A percentile compares a stretch with the other conserved stretches of the same genome.
phyloP scores from a whole-genome alignment of 495 filamentous ascomycete species.

The Chaetomidium leptoderma region DNA sequence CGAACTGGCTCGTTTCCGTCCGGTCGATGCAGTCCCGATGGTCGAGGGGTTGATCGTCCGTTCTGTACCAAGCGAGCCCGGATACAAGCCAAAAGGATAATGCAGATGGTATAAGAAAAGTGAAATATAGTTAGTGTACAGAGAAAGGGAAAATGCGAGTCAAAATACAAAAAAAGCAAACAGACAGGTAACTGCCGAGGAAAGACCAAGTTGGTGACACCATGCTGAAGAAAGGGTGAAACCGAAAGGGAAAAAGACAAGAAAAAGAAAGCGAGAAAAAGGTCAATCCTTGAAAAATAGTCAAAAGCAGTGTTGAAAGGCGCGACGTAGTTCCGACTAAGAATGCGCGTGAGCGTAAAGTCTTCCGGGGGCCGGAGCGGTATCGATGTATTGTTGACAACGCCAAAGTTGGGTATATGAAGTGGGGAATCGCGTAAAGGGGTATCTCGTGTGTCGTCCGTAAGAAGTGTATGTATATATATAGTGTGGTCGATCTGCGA shows the following conservation, averaged over 20 bases:
- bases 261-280: not conserved
- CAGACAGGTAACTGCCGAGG: not conserved
- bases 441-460: constrained; percentile 15
- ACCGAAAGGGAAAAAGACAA: not conserved
- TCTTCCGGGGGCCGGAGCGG: constrained; percentile 30
- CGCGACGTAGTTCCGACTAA: not conserved
- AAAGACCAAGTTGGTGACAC: not conserved
- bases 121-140: constrained; percentile 4
- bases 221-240: not conserved
- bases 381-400: constrained; percentile 20
- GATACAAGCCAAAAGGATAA: not conserved
- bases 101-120: not conserved
- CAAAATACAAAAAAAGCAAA: constrained; percentile 6
- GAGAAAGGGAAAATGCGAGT: not conserved
- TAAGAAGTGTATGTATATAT: not conserved
- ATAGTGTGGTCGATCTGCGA: no score
- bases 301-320: not conserved
- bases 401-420: constrained; percentile 27
- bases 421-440: constrained; percentile 15
- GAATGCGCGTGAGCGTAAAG: constrained; percentile 38
- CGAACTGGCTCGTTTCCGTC: no score
- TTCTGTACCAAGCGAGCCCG: not conserved
- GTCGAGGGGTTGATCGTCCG: no score
- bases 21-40: no score
- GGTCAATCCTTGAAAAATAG: constrained; percentile 10